A percentile compares a stretch with the other conserved stretches of the same genome.
These are phyloP conservation scores for Ormosia emarginata DNA, from an alignment of 306 rosid species.

Conservation along the genomic window DNA sequence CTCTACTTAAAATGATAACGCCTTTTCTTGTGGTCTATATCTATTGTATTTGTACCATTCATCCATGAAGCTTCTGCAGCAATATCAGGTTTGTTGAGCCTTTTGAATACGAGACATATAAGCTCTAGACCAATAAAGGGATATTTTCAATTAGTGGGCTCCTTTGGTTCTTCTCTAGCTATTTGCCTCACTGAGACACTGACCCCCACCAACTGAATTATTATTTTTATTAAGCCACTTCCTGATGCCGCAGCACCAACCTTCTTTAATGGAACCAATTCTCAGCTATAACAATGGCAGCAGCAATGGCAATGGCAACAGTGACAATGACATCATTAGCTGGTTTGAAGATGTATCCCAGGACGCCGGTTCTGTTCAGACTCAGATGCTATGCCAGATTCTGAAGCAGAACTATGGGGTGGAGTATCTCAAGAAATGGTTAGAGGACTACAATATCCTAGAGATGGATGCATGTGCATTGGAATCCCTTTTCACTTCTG, in stretches of 20 bases:
- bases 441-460: constrained; percentile 44
- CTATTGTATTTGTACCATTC: constrained; percentile 22
- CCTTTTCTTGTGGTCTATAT: constrained; percentile 50
- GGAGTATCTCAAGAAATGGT: constrained; percentile 73
- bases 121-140: not conserved
- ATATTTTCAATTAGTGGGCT: constrained; percentile 21
- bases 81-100: constrained; percentile 22
- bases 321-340: constrained; percentile 37
- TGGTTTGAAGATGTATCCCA: constrained; percentile 72
- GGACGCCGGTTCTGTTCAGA: constrained; percentile 58
- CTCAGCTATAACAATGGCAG: constrained; percentile 6
- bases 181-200: not conserved
- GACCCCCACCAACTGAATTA: not conserved
- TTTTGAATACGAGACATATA: constrained; percentile 17
- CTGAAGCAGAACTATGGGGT: constrained; percentile 62
- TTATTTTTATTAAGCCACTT: not conserved
- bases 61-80: constrained; percentile 6
- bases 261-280: constrained; percentile 43
- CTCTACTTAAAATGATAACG: constrained; percentile 17
- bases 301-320: not conserved
- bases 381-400: constrained; percentile 58
- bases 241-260: constrained; percentile 6
- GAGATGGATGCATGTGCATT: constrained; percentile 59
- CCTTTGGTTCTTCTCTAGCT: not conserved
- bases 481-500: constrained; percentile 76